Base-by-base conservation (phyloP, 2,329 filamentous ascomycete species). In the Arachnomyces sp. region DNA sequence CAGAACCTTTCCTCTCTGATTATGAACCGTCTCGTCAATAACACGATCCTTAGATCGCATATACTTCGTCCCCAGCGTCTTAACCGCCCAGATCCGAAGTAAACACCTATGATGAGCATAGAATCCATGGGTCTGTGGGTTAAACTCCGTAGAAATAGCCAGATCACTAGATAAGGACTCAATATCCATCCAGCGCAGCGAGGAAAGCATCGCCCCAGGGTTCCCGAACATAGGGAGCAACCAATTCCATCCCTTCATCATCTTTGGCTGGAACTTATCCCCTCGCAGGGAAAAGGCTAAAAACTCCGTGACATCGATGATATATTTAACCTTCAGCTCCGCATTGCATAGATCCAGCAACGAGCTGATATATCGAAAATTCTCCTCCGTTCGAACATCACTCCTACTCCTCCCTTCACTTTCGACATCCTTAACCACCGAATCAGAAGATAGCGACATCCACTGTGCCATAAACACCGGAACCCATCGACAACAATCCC, bases 251-350 rank as follows among this genome's bases (percentile, higher is more conserved):
- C 43, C 44, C 31, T 52, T 39, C n/a, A 67, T 45, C 15, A 56
- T 33, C 30, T 41, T 38, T 11, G 38, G 21, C 31, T 50, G 49
- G 9, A 37, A 18, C 8, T 45, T 31, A 7, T 43, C 44, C 39
- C 52, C 47, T 30, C 36, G 32, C 11, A 46, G 31, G 16, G 54
- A 51, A 17, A 53, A 47, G 5, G 47, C 42, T 30, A 67, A 36
- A 15, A 29, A 39, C 42, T 66, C 57, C 1, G 63, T 63, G 3
- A 61, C 51, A 16, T 48, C 36, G 25, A 64, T 46, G 7, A 66
- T 53, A 38, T 50, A 54, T 15, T 44, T 44, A 7, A 56, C 46
- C 16, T 52, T 52, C 38, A 42, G 36, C 21, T 61, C 47, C 3
- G 51, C 40, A 35, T 53, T 36, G 7, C 60, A 49, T 16, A 46